Evolutionary conservation across 192 early-diverging fungal species (phyloP).

Genomic region (Coemansia furcata): DNA sequence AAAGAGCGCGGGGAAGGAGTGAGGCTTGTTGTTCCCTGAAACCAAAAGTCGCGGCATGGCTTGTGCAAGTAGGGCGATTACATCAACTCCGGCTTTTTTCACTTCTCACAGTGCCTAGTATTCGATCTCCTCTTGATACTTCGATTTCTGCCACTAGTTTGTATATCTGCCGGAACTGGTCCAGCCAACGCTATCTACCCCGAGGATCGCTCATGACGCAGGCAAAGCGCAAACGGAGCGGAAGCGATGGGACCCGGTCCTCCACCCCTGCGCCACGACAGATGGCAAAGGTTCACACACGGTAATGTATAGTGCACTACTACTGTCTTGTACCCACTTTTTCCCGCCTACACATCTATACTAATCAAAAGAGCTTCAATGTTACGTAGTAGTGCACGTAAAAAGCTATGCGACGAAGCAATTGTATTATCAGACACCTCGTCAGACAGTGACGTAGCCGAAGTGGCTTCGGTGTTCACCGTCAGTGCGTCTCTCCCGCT

Average conservation of each 20-base stretch:
- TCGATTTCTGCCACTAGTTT: not conserved
- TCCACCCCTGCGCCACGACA: not conserved
- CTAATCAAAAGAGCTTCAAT: not conserved
- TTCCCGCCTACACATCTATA: not conserved
- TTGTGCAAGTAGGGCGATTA: not conserved
- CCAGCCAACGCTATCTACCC: not conserved
- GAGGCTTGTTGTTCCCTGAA: not conserved
- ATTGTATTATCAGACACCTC: not conserved
- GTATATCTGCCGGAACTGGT: not conserved
- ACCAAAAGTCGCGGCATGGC: slow-evolving; percentile 2
- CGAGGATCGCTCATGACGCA: not conserved
- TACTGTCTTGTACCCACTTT: not conserved
- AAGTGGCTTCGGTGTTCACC: not conserved
- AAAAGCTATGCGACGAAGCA: not conserved
- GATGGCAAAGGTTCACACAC: not conserved
- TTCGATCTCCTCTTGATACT: not conserved
- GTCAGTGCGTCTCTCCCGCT: not conserved
- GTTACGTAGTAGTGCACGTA: not conserved
- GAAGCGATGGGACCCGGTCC: not conserved
- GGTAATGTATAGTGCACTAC: not conserved
- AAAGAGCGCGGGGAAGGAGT: not conserved
- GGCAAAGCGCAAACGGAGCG: not conserved
- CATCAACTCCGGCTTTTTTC: not conserved
- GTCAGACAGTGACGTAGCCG: slow-evolving; percentile 1
- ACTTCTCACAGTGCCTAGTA: not conserved